Percentiles rank a stretch among this genome's conserved stretches.
Conservation (phyloP, 2,329 filamentous ascomycete genomes). For the Penicillium sp. region DNA sequence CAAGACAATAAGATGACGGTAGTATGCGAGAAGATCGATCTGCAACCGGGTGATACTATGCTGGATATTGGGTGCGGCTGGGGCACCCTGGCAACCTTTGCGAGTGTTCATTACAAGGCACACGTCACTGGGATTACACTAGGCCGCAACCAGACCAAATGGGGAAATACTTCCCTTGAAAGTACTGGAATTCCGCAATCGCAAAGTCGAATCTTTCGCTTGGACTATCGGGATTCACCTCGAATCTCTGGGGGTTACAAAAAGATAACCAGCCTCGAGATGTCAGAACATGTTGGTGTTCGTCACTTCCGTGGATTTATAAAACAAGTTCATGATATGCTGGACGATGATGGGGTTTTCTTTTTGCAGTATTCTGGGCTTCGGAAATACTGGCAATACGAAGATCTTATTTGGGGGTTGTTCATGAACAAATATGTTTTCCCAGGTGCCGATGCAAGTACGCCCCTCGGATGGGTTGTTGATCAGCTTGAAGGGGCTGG, state of each 20-base stretch:
- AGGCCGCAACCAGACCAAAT: constrained; percentile 83
- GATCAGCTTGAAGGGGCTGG: constrained; percentile 74
- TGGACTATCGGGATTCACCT: constrained; percentile 89
- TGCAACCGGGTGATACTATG: constrained; percentile 71
- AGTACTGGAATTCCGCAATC: constrained; percentile 72
- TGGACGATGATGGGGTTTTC: constrained; percentile 84
- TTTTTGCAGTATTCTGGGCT: constrained; percentile 86
- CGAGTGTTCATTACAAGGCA: constrained; percentile 79
- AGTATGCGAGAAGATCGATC: constrained; percentile 83
- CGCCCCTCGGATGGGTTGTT: constrained; percentile 75
- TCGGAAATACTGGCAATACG: constrained; percentile 84
- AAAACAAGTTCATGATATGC: constrained; percentile 80
- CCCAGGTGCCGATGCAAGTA: constrained; percentile 85
- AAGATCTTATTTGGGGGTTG: constrained; percentile 87
- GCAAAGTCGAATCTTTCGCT: constrained; percentile 82
- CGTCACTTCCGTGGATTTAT: constrained; percentile 74
- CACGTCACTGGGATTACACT: constrained; percentile 70
- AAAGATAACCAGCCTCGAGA: constrained; percentile 89
- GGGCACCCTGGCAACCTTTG: constrained; percentile 85
- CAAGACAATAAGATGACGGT: constrained; percentile 87
- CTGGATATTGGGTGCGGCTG: constrained; percentile 91
- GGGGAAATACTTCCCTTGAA: constrained; percentile 80
- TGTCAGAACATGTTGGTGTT: constrained; percentile 91
- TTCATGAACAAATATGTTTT: constrained; percentile 98
- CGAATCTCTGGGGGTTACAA: constrained; percentile 65